Percentiles rank a stretch among this genome's conserved stretches.
These are phyloP conservation scores for Nematodospora valgi DNA, from an alignment of 805 yeast species.

Conservation along the genomic window DNA sequence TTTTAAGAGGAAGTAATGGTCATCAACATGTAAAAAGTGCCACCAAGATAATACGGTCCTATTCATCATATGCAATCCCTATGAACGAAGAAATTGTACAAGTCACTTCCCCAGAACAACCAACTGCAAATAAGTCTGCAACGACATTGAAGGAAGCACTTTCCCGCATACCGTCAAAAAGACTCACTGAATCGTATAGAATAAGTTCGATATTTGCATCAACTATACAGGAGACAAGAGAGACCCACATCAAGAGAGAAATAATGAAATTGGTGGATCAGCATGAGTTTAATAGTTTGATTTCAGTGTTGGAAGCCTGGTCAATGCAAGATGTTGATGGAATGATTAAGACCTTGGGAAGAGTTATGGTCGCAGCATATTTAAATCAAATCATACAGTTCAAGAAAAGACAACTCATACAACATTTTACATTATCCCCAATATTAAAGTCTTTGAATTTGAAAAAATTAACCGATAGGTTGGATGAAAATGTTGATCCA, in stretches of 20 bases:
- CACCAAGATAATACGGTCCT: neutral
- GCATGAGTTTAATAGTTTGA: constrained; percentile 3
- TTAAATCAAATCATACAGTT: constrained; percentile 2
- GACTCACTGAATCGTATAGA: constrained; percentile 6
- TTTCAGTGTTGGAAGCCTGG: constrained; percentile 6
- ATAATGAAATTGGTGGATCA: constrained; percentile 5
- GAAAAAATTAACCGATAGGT: neutral
- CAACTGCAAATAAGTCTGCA: neutral
- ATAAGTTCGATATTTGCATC: neutral
- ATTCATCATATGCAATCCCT: constrained; percentile 10
- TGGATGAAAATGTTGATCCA: neutral
- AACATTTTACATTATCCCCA: constrained; percentile 4
- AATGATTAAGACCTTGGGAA: constrained; percentile 7
- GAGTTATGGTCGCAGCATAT: constrained; percentile 6
- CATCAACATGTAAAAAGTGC: neutral
- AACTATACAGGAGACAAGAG: neutral
- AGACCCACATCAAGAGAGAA: constrained; percentile 3
- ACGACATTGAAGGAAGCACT: too few relatives aligned
- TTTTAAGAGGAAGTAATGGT: constrained; percentile 2
- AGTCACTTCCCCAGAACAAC: constrained; percentile 2
- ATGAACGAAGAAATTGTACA: constrained; percentile 11
- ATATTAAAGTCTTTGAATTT: constrained; percentile 5
- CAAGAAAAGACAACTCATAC: neutral
- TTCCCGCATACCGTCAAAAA: constrained; percentile 11
- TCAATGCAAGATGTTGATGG: constrained; percentile 1